These are phyloP conservation scores for Colletotrichum sp. DNA, from an alignment of 2,329 filamentous ascomycete genomes.

Conservation along the genomic window DNA sequence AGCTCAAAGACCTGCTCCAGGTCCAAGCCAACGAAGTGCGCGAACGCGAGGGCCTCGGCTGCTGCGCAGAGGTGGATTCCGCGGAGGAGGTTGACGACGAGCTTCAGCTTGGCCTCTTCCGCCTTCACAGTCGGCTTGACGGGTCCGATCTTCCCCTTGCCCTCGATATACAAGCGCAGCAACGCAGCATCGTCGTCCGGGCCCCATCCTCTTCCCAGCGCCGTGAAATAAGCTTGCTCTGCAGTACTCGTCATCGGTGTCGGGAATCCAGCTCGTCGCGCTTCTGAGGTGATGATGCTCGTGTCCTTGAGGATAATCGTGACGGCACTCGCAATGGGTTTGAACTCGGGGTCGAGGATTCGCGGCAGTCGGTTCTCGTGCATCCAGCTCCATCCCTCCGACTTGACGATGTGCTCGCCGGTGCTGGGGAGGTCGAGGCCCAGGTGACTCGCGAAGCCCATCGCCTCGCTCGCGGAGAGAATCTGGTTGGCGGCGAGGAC, in stretches of 20 bases:
- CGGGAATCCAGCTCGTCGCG: constrained; percentile 61
- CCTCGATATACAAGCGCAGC: constrained; percentile 46
- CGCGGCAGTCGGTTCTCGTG: constrained; percentile 63
- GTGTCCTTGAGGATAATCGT: constrained; percentile 67
- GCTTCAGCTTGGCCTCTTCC: constrained; percentile 39
- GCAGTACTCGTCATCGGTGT: constrained; percentile 65
- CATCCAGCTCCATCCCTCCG: constrained; percentile 65
- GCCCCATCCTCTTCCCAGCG: constrained; percentile 41
- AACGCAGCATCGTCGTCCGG: constrained; percentile 49
- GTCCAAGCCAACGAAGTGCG: constrained; percentile 40
- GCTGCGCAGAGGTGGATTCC: constrained; percentile 49
- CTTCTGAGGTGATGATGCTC: constrained; percentile 65
- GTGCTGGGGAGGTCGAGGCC: constrained; percentile 54
- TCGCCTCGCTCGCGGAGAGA: constrained; percentile 61
- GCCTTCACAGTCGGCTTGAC: constrained; percentile 29
- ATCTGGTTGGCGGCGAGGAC: constrained; percentile 69
- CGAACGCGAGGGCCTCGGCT: constrained; percentile 46
- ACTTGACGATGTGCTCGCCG: constrained; percentile 47
- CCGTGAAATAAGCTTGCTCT: constrained; percentile 69
- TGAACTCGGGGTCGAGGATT: constrained; percentile 56
- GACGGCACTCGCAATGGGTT: constrained; percentile 62
- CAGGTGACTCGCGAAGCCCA: constrained; percentile 58
- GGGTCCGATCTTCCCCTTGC: constrained; percentile 35
- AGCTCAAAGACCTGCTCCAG: constrained; percentile 51
- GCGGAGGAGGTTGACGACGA: constrained; percentile 44